Evolutionary conservation across 2,329 filamentous ascomycete genomes (phyloP).

Genomic region (Basipetospora chlamydospora): DNA sequence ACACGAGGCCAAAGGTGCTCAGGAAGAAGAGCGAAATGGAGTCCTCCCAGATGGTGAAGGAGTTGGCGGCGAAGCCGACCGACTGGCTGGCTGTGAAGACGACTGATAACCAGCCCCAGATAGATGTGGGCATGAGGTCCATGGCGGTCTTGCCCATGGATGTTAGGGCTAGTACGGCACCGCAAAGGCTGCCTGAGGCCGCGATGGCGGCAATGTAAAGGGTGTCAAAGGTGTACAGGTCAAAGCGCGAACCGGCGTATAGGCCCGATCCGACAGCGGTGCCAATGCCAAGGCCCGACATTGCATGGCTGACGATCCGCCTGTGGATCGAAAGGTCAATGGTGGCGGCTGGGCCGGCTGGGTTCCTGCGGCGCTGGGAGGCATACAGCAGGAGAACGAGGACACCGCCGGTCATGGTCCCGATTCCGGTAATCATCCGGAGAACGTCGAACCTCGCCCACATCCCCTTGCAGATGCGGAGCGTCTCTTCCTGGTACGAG

Average conservation of each 20-base stretch:
- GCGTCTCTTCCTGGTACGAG: slow-evolving; percentile 63
- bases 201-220: slow-evolving; percentile 21
- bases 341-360: not conserved
- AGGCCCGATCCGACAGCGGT: slow-evolving; percentile 16
- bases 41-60: slow-evolving; percentile 98
- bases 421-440: slow-evolving; percentile 71
- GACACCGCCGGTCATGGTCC: slow-evolving; percentile 54
- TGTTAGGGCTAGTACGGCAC: slow-evolving; percentile 26
- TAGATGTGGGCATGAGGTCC: slow-evolving; percentile 50
- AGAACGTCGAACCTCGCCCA: slow-evolving; percentile 88
- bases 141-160: slow-evolving; percentile 27
- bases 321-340: slow-evolving; percentile 13
- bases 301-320: slow-evolving; percentile 22
- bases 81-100: slow-evolving; percentile 76
- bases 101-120: slow-evolving; percentile 81
- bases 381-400: slow-evolving; percentile 60
- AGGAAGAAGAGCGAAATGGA: slow-evolving; percentile 87
- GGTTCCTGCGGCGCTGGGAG: slow-evolving; percentile 16
- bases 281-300: slow-evolving; percentile 19
- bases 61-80: slow-evolving; percentile 92
- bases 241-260: slow-evolving; percentile 11
- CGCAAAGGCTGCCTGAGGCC: slow-evolving; percentile 28
- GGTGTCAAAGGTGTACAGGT: slow-evolving; percentile 11
- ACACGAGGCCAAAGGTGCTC: slow-evolving; percentile 68
- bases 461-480: slow-evolving; percentile 64